A percentile compares a stretch with the other conserved stretches of the same genome.
phyloP scores from a whole-genome alignment of 257 asterid species.

The Voacanga thouarsii region DNA sequence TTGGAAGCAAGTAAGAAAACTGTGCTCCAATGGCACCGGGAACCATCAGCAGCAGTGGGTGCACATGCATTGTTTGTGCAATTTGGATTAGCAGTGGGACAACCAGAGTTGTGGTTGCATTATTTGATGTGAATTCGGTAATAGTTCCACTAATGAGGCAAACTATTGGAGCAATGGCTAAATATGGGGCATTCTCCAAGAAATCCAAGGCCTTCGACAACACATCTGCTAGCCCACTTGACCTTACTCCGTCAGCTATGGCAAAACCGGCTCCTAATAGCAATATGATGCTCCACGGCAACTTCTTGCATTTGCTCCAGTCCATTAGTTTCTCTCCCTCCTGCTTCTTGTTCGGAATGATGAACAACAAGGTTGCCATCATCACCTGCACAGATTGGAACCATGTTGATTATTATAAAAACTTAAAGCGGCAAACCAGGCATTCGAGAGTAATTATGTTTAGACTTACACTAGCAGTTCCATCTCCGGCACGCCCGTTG shows the following conservation, averaged over 20 bases:
- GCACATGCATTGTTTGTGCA: constrained; percentile 53
- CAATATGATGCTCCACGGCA: constrained; percentile 80
- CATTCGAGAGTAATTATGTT: neutral
- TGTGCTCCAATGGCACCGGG: constrained; percentile 85
- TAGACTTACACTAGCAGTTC: constrained; percentile 74
- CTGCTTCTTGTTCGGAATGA: constrained; percentile 75
- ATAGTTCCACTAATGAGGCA: constrained; percentile 55
- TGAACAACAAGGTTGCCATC: constrained; percentile 87
- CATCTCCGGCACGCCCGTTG: constrained; percentile 82
- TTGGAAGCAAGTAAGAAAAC: constrained; percentile 63
- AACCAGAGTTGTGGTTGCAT: constrained; percentile 70
- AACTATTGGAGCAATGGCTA: constrained; percentile 74
- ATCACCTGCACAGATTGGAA: constrained; percentile 38
- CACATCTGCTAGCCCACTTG: constrained; percentile 78
- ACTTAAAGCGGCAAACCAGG: too few species aligned
- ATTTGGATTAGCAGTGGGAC: constrained; percentile 67
- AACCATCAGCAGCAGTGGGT: constrained; percentile 67
- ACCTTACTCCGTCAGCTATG: constrained; percentile 77
- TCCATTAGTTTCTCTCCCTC: constrained; percentile 89
- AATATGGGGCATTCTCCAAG: constrained; percentile 55
- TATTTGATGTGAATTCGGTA: constrained; percentile 86
- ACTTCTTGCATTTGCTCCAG: constrained; percentile 92
- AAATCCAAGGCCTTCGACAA: constrained; percentile 54
- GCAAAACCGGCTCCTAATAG: constrained; percentile 92
- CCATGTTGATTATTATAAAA: neutral